A percentile compares a stretch with the other conserved stretches of the same genome.
Conservation (phyloP, 2,329 filamentous ascomycete species). For the Aspergillus sp. region DNA sequence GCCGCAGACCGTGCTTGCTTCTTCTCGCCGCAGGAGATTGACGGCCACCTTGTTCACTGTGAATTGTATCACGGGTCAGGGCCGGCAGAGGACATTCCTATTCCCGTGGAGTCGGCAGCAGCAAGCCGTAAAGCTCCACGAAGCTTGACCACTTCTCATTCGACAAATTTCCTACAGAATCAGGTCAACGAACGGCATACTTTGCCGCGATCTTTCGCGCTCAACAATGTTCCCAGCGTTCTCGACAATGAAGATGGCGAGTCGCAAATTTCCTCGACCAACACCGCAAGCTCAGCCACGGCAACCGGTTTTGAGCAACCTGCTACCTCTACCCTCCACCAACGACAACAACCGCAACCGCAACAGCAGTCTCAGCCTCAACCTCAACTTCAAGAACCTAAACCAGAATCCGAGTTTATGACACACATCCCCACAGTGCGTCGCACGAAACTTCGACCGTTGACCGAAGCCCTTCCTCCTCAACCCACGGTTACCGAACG, state of each 20-base stretch:
- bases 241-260: slow-evolving; percentile 25
- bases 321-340: slow-evolving; percentile 16
- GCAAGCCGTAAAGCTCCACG: slow-evolving; percentile 23
- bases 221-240: slow-evolving; percentile 30
- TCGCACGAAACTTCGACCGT: slow-evolving; percentile 58
- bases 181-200: slow-evolving; percentile 28
- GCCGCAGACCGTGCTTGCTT: slow-evolving; percentile 64
- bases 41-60: slow-evolving; percentile 64
- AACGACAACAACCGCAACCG: slow-evolving; percentile 23
- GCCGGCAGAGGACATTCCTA: slow-evolving; percentile 57
- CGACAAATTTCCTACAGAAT: slow-evolving; percentile 26
- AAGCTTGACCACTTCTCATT: slow-evolving; percentile 30
- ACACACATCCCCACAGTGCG: slow-evolving; percentile 61
- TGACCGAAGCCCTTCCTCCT: slow-evolving; percentile 64
- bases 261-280: slow-evolving; percentile 30
- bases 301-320: slow-evolving; percentile 21
- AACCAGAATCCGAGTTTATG: slow-evolving; percentile 41
- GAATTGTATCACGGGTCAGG: slow-evolving; percentile 62
- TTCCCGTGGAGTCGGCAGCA: slow-evolving; percentile 44
- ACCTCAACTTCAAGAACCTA: slow-evolving; percentile 15
- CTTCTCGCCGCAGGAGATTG: slow-evolving; percentile 63
- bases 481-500: slow-evolving; percentile 60
- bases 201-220: slow-evolving; percentile 34
- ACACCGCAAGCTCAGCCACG: slow-evolving; percentile 39
- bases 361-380: slow-evolving; percentile 11